Percentiles rank a stretch among this genome's conserved stretches.
Conservation (phyloP, 176 grass and related monocot genomes). For the Calamus simplicifolius region DNA sequence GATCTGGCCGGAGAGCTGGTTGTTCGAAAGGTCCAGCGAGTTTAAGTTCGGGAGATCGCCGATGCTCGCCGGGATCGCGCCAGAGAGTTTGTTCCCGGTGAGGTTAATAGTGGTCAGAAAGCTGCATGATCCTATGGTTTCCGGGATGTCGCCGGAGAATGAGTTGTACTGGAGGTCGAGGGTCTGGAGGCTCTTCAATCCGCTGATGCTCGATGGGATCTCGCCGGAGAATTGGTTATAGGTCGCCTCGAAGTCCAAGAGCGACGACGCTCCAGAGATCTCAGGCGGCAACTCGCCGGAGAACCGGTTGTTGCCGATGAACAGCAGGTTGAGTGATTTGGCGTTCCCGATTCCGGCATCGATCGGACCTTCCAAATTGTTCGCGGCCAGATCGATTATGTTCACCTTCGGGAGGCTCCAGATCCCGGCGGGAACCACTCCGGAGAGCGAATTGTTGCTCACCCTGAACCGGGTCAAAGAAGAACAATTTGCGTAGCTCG, state of each 20-base stretch:
- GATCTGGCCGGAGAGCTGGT: slow-evolving; percentile 48
- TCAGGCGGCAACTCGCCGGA: slow-evolving; percentile 47
- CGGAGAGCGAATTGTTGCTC: slow-evolving; percentile 58
- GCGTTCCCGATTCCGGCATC: slow-evolving; percentile 33
- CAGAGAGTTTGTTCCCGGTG: slow-evolving; percentile 42
- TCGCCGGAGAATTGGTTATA: slow-evolving; percentile 52
- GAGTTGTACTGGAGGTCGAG: slow-evolving; percentile 28
- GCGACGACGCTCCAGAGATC: slow-evolving; percentile 24
- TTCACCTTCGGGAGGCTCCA: slow-evolving; percentile 54
- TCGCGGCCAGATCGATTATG: slow-evolving; percentile 45
- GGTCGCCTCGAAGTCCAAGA: slow-evolving; percentile 42
- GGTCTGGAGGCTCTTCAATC: slow-evolving; percentile 25
- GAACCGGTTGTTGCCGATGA: slow-evolving; percentile 39
- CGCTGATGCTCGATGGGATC: slow-evolving; percentile 48
- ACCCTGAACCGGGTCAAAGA: slow-evolving; percentile 49
- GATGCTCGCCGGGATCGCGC: slow-evolving; percentile 46
- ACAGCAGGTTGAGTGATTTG: slow-evolving; percentile 23
- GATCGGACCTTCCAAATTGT: slow-evolving; percentile 53
- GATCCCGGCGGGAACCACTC: slow-evolving; percentile 58
- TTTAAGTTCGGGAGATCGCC: slow-evolving; percentile 44
- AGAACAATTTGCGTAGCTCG: slow-evolving; percentile 48
- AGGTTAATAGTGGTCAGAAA: slow-evolving; percentile 43
- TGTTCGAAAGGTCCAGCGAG: slow-evolving; percentile 48
- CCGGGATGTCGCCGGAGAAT: slow-evolving; percentile 49
- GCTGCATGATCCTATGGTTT: slow-evolving; percentile 46